phyloP scores from a whole-genome alignment of 495 filamentous ascomycete genomes.

The Hypoxylon subgilvum region DNA sequence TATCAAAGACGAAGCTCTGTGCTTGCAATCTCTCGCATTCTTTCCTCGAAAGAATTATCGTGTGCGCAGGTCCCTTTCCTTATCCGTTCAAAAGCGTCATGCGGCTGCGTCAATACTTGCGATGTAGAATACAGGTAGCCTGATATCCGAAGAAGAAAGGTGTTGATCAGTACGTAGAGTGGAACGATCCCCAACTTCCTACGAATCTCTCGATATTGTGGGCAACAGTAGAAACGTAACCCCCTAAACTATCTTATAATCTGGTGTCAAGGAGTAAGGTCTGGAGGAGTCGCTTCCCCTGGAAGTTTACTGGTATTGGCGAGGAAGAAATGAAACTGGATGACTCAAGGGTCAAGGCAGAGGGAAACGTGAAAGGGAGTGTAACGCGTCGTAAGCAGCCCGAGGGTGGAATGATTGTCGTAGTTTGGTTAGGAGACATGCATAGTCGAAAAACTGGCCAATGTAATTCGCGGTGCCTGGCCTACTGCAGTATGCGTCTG shows the following conservation, averaged over 20 bases:
- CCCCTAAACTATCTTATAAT: not conserved
- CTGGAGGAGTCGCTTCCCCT: no score
- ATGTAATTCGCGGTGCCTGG: not conserved
- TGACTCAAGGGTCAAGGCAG: slow-evolving; percentile 1
- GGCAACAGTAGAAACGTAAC: slow-evolving; percentile 20
- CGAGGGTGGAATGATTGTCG: slow-evolving; percentile 1
- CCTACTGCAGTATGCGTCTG: not conserved
- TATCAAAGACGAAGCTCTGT: slow-evolving; percentile 58
- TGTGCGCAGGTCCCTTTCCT: slow-evolving; percentile 19
- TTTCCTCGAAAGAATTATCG: slow-evolving; percentile 25
- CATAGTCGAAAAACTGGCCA: slow-evolving; percentile 24
- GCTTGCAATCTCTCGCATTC: slow-evolving; percentile 49
- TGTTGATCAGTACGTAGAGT: slow-evolving; percentile 14
- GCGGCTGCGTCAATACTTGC: slow-evolving; percentile 18
- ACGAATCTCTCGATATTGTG: slow-evolving; percentile 16
- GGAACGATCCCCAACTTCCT: slow-evolving; percentile 14
- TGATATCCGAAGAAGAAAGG: slow-evolving; percentile 27
- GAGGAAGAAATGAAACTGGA: not conserved
- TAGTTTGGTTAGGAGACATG: slow-evolving; percentile 1
- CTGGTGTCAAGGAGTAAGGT: not conserved
- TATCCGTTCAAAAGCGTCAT: slow-evolving; percentile 17
- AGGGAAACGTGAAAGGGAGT: slow-evolving; percentile 8
- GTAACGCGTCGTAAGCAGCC: slow-evolving; percentile 35
- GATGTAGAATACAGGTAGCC: slow-evolving; percentile 27
- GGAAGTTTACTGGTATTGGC: not conserved